Evolutionary conservation across 2,329 filamentous ascomycete species (phyloP).

Genomic region (Neofusicoccum umdonicola): DNA sequence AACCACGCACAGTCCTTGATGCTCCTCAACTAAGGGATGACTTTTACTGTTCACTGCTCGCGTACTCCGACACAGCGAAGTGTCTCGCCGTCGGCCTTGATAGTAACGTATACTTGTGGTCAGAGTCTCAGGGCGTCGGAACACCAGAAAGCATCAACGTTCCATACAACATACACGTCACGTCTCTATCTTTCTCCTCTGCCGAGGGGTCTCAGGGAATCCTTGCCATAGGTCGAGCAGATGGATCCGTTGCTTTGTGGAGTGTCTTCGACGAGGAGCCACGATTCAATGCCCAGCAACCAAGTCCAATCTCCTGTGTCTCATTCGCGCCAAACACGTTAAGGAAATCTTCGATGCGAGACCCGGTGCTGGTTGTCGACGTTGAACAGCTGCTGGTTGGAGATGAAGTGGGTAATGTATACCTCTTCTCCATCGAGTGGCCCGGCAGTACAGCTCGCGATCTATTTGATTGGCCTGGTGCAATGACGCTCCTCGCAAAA

Average conservation of each 20-base stretch:
- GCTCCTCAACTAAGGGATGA: conserved; percentile 88
- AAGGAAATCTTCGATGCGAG: conserved; percentile 49
- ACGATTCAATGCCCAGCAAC: conserved; percentile 73
- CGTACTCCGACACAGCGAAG: conserved; percentile 73
- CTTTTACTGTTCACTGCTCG: conserved; percentile 89
- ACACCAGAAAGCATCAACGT: conserved; percentile 54
- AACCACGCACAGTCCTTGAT: conserved; percentile 68
- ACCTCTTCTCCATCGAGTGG: conserved; percentile 92
- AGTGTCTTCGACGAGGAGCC: conserved; percentile 68
- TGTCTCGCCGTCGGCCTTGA: conserved; percentile 82
- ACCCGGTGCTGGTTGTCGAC: conserved; percentile 52
- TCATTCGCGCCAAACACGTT: conserved; percentile 70
- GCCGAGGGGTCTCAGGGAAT: conserved; percentile 71
- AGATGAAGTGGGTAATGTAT: conserved; percentile 77
- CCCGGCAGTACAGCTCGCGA: conserved; percentile 57
- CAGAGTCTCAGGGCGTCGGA: conserved; percentile 67
- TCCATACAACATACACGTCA: conserved; percentile 61
- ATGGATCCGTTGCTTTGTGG: conserved; percentile 74
- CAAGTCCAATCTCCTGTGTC: conserved; percentile 72
- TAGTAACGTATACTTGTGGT: conserved; percentile 83
- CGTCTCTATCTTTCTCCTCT: conserved; percentile 88
- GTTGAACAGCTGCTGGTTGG: conserved; percentile 86
- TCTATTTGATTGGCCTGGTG: conserved; percentile 72
- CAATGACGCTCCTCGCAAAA: conserved; percentile 72
- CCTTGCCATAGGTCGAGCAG: conserved; percentile 77